Evolutionary conservation across 2,329 filamentous ascomycete species (phyloP).

Genomic region (Pezizomycotina sp.): DNA sequence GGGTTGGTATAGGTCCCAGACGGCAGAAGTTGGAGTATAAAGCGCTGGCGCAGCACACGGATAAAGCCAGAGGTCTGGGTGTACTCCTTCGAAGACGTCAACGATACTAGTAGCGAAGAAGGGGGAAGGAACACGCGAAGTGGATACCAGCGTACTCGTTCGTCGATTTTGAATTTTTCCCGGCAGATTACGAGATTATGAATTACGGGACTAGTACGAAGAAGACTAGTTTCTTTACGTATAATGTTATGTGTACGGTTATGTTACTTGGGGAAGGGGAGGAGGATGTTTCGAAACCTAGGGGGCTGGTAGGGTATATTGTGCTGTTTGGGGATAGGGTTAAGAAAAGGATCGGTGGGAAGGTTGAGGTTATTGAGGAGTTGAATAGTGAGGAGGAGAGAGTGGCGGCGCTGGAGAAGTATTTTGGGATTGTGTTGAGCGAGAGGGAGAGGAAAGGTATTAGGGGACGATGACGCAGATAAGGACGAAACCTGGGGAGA

Average conservation of each 20-base stretch:
- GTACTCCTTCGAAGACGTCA: constrained; percentile 28
- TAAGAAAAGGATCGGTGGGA: constrained; percentile 39
- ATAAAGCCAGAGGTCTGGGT: not conserved
- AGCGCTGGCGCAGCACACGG: not conserved
- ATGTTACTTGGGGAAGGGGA: no score
- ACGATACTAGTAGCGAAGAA: no score
- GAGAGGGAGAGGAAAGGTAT: constrained; percentile 38
- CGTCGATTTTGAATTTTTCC: constrained; percentile 30
- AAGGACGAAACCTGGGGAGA: no score
- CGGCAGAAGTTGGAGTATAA: not conserved
- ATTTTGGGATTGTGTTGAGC: constrained; percentile 38
- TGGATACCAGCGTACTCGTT: constrained; percentile 34
- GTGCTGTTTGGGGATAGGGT: constrained; percentile 37
- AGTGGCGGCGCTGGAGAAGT: constrained; percentile 35
- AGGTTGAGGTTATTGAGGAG: constrained; percentile 34
- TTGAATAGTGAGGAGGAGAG: constrained; percentile 39
- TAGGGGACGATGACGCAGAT: constrained; percentile 34
- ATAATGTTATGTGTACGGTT: not conserved
- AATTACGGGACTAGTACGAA: constrained; percentile 28
- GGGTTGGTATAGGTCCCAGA: constrained; percentile 30
- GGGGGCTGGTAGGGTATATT: constrained; percentile 33
- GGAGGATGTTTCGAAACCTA: no score
- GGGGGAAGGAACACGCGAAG: no score
- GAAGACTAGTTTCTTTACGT: constrained; percentile 25
- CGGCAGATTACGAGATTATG: constrained; percentile 30